Conservation (phyloP, 257 asterid genomes). For the Solanum ossicruentum region DNA sequence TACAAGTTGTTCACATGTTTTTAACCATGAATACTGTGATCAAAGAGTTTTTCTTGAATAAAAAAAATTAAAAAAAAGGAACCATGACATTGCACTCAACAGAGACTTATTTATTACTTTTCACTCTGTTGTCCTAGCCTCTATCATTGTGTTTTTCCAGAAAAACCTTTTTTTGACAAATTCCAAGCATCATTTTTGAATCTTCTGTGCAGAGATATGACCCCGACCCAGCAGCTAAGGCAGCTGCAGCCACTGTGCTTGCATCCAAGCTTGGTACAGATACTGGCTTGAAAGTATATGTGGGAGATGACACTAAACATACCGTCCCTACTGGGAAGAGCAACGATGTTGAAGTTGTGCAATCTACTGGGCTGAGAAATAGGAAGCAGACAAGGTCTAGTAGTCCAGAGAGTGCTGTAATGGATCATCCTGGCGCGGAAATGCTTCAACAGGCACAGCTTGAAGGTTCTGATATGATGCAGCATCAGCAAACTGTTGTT, state of each 20-base stretch:
- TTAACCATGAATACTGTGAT: background rate
- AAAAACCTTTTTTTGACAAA: background rate
- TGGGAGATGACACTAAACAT: constrained; percentile 38
- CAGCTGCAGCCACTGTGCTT: constrained; percentile 71
- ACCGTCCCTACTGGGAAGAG: constrained; percentile 36
- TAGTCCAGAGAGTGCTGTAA: constrained; percentile 17
- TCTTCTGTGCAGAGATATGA: constrained; percentile 55
- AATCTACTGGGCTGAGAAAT: constrained; percentile 46
- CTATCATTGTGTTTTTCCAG: background rate
- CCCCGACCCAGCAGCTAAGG: constrained; percentile 85
- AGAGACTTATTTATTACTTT: background rate
- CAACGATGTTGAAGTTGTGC: constrained; percentile 43
- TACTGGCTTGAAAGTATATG: constrained; percentile 51
- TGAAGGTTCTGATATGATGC: constrained; percentile 20
- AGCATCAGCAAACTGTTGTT: constrained; percentile 42
- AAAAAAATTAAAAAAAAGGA: background rate
- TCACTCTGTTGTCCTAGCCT: background rate
- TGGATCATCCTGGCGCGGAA: constrained; percentile 24
- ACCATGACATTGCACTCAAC: background rate
- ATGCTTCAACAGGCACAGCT: constrained; percentile 13
- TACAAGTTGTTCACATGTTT: background rate
- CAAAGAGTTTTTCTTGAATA: background rate
- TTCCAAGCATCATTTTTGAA: constrained; percentile 3
- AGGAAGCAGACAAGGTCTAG: constrained; percentile 32
- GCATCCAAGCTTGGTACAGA: constrained; percentile 74